phyloP scores from a whole-genome alignment of 2,329 filamentous ascomycete species.

The Drechslerella dactyloides region DNA sequence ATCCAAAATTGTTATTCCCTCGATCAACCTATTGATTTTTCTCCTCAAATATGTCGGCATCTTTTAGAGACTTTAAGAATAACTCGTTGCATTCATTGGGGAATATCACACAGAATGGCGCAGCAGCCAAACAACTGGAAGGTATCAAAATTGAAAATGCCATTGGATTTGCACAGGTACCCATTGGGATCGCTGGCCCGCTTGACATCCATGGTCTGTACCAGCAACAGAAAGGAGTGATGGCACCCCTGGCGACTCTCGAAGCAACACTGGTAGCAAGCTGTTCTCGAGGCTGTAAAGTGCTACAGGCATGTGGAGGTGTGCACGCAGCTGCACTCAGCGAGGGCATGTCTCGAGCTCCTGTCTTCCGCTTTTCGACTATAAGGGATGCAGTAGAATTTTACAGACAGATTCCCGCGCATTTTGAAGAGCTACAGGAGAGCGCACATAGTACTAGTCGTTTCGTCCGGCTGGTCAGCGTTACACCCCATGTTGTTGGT shows the following conservation, averaged over 20 bases:
- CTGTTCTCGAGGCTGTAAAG: conserved; percentile 56
- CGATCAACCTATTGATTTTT: background rate
- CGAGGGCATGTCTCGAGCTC: conserved; percentile 54
- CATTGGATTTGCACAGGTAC: conserved; percentile 52
- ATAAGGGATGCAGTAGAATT: conserved; percentile 53
- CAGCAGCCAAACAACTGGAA: conserved; percentile 8
- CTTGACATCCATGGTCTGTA: conserved; percentile 50
- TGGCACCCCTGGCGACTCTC: conserved; percentile 56
- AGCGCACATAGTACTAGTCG: conserved; percentile 45
- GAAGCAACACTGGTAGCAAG: conserved; percentile 56
- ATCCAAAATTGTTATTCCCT: background rate
- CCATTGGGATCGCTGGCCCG: conserved; percentile 54
- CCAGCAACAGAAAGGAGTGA: conserved; percentile 32
- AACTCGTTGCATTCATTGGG: background rate
- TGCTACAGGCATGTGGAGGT: conserved; percentile 52
- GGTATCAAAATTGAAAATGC: conserved; percentile 52
- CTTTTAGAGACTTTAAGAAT: conserved; percentile 5
- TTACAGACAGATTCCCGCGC: conserved; percentile 22
- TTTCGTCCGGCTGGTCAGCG: conserved; percentile 34
- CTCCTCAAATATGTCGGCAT: background rate
- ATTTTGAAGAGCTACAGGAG: conserved; percentile 18
- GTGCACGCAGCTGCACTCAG: conserved; percentile 52
- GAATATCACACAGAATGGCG: conserved; percentile 16
- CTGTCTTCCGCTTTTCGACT: conserved; percentile 54
- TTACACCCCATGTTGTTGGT: conserved; percentile 53